Conservation (phyloP, 768 basidiomycete genomes). For the Grammothele lineata region DNA sequence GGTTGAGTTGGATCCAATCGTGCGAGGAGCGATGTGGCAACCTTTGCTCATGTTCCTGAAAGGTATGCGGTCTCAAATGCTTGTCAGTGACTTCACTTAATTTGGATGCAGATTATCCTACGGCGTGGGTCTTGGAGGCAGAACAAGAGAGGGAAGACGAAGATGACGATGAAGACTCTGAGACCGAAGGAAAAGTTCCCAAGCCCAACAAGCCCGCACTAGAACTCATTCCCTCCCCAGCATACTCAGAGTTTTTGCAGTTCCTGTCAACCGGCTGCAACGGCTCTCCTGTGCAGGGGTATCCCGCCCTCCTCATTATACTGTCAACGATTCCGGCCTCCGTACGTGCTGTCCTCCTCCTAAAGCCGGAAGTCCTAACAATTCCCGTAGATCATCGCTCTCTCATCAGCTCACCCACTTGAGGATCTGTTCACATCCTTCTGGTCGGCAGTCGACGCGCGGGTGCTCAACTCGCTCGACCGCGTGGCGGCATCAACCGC, state of each 20-base stretch:
- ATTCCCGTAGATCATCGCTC: conserved; percentile 22
- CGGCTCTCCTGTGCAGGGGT: conserved; percentile 74
- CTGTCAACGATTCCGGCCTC: conserved; percentile 74
- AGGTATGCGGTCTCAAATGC: conserved; percentile 39
- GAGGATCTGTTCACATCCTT: conserved; percentile 65
- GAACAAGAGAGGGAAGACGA: conserved; percentile 27
- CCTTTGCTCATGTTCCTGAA: conserved; percentile 69
- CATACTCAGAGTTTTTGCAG: conserved; percentile 70
- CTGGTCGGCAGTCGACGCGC: conserved; percentile 77
- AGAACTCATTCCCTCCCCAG: conserved; percentile 29
- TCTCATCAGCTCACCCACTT: conserved; percentile 28
- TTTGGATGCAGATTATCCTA: conserved; percentile 47
- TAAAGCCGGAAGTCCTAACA: no score
- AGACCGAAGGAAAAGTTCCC: conserved; percentile 31
- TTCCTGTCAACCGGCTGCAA: conserved; percentile 79
- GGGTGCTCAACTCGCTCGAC: conserved; percentile 56
- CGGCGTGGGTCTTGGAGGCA: conserved; percentile 57
- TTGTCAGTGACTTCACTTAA: neutral
- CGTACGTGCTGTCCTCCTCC: conserved; percentile 50
- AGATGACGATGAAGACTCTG: conserved; percentile 31
- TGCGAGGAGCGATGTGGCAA: conserved; percentile 65
- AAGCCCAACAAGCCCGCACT: neutral
- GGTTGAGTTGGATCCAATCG: conserved; percentile 65
- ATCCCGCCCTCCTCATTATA: conserved; percentile 76
- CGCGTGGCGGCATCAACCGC: conserved; percentile 51